These are phyloP conservation scores for Escallonia herrerae DNA, from an alignment of 129 eudicot genomes.

Conservation along the genomic window DNA sequence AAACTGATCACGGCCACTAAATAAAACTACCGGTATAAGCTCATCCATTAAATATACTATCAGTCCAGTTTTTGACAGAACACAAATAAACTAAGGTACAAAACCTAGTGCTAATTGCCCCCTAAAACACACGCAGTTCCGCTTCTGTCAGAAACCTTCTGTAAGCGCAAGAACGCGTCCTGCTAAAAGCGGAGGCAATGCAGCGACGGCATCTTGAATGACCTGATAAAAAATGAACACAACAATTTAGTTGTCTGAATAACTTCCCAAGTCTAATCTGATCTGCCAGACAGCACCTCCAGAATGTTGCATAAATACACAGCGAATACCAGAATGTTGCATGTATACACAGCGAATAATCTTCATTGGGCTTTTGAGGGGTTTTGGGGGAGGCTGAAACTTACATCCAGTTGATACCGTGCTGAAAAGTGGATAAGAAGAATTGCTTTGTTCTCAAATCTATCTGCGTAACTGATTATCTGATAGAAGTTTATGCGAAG, in stretches of 20 bases:
- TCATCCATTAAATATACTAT: no score
- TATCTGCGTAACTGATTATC: constrained; percentile 54
- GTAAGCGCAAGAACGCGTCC: constrained; percentile 88
- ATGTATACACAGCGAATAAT: no score
- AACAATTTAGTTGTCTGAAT: neutral
- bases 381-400: constrained; percentile 15
- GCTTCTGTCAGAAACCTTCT: constrained; percentile 52
- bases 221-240: constrained; percentile 38
- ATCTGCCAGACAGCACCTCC: no score
- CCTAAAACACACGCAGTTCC: neutral
- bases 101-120: no score
- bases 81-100: no score
- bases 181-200: constrained; percentile 57
- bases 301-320: no score
- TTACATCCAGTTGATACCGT: constrained; percentile 79
- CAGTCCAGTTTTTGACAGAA: no score
- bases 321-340: no score
- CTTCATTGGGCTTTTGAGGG: neutral
- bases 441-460: constrained; percentile 92
- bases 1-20: no score
- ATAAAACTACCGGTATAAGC: no score
- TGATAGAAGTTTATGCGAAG: constrained; percentile 27
- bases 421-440: constrained; percentile 94
- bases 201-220: constrained; percentile 60
- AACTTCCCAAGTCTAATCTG: no score